These are phyloP conservation scores for Papilionanthe hybrid DNA, from an alignment of 116 monocot species.

Conservation along the genomic window DNA sequence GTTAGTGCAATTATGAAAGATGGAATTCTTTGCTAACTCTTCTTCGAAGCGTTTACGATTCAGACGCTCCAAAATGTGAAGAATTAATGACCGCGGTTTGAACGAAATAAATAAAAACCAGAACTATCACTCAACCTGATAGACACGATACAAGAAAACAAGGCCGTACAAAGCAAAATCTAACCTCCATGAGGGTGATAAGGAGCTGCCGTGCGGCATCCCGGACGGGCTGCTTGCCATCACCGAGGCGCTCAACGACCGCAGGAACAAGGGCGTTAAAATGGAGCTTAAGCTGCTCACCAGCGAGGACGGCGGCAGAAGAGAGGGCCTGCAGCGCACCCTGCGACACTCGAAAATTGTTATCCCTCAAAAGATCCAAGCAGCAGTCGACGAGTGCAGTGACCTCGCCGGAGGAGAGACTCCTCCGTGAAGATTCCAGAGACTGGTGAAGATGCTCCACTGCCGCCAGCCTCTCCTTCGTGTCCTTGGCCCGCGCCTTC, in stretches of 20 bases:
- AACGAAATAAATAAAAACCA: neutral
- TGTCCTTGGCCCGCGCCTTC: constrained; percentile 89
- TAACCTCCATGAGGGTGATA: constrained; percentile 96
- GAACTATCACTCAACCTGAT: neutral
- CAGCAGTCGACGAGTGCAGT: constrained; percentile 83
- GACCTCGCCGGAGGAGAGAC: constrained; percentile 57
- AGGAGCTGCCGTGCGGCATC: constrained; percentile 93
- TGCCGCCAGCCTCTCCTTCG: constrained; percentile 93
- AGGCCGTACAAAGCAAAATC: neutral
- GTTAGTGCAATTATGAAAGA: neutral
- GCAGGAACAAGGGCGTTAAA: constrained; percentile 85
- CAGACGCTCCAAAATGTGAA: neutral
- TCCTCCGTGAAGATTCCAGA: constrained; percentile 59
- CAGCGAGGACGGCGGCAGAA: constrained; percentile 80
- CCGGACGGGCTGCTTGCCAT: constrained; percentile 93
- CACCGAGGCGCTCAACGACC: constrained; percentile 82
- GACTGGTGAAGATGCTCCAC: constrained; percentile 89
- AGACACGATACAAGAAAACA: neutral
- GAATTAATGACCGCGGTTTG: neutral
- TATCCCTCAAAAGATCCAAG: constrained; percentile 92
- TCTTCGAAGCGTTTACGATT: neutral
- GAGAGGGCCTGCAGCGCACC: constrained; percentile 89
- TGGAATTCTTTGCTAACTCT: neutral
- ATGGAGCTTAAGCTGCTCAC: constrained; percentile 92
- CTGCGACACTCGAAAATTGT: constrained; percentile 86